Evolutionary conservation across 2,329 filamentous ascomycete species (phyloP), one percentile per base, ranked within the genome.

Genomic region (Coniochaeta sp.): DNA sequence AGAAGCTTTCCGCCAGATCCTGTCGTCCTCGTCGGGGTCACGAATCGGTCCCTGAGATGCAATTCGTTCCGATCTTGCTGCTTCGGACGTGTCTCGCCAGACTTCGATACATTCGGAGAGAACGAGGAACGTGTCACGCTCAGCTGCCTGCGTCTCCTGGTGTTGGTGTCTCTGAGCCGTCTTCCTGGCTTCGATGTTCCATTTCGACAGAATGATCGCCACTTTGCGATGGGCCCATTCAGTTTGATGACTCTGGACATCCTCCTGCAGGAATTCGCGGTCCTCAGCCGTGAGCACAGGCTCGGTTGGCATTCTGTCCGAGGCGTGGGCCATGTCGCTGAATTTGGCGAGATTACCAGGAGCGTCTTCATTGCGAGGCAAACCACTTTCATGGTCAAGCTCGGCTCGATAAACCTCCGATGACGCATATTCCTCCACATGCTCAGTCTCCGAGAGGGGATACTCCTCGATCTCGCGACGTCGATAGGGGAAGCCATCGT

Each of bases 1-100:
- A 1, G 71, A 73, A 27, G 86, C 86, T 45, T 82, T 78, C 49
- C 68, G 72, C 62, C 85, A 81, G 14, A 84, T 68, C 48, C 75
- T 73, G 16, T 70, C 70, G 57, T 63, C 54, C 45, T 60, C 53
- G n/a, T 52, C 55, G 6, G 53, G 46, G 26, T 42, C 22, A 14
- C 38, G 38, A 42, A 28, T 50, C 33, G 38, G 50, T 13, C 85
- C 84, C 57, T 79, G 77, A 1, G 71, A 74, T 26, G 86, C 86
- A 42, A 82, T 78, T 50, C 68, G 72, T 62, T 85, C 81, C 14
- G 83, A 67, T 47, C 52, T 22, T 12, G 24, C 16, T 40, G 20
- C 30, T 27, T 51, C 20, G 6, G 47, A 28, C n/a, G 28, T 49
- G 1, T 35, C 31, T 24, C 30, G n/a, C 47, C 47, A 49, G 8